Evolutionary conservation across 1,139 yeast species (phyloP), one percentile per base, ranked within the genome.

Genomic region (Zygoascus meyerae): DNA sequence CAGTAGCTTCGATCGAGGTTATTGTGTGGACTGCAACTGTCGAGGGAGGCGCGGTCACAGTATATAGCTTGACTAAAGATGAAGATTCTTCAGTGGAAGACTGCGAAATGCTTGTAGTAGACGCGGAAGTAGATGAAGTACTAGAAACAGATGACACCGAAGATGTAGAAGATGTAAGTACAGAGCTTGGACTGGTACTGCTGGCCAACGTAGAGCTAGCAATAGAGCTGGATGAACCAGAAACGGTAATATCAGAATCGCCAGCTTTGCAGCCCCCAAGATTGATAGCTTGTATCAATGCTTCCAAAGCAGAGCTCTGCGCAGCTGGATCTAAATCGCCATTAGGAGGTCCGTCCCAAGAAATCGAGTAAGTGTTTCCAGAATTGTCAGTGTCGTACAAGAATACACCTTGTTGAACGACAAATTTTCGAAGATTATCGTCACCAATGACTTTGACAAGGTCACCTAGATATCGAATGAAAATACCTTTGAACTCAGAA

Each of bases 401-500:
- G 18, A 16, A 34, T 12, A 28, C 11, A 8, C 28, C 39, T n/a
- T 42, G 37, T 14, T 28, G 26, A 15, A 42, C 38, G 3, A 42
- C 35, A 14, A 28, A 42, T 16, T 42, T 26, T 28, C 39, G 26
- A 6, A 33, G 14, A 11, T 21, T 15, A 11, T 15, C 26, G 18
- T 42, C 33, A 2, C 15, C 14, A 10, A 15, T 33, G 26, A 30
- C 44, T 8, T 34, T 37, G 8, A 48, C 41, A 12, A 54, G 47
- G 16, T 38, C 44, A 11, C 37, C 39, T 34, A 54, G 48, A 43
- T 52, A 53, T 34, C 57, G 46, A 26, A 54, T 40, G 32, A 51
- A 54, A 12, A 52, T 47, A 2, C 57, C 56, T 41, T 54, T 54
- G 46, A 54, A 54, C 12, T 50, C 48, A 3, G 47, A 47, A n/a